Conservation (phyloP, 768 basidiomycete species). For the Hericium erinaceus region DNA sequence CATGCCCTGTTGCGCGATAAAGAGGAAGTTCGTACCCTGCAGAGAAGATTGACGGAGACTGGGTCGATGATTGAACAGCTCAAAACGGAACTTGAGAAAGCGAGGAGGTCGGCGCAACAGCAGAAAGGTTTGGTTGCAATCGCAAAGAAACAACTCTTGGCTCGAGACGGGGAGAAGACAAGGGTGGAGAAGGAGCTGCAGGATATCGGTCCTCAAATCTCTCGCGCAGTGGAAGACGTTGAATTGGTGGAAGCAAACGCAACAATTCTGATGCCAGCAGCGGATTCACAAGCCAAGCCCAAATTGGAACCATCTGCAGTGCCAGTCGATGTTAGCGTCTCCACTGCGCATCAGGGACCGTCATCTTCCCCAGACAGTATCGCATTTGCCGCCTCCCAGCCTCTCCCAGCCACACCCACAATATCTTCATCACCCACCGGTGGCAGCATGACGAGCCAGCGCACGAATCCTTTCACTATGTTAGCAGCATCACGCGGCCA, state of each 20-base stretch:
- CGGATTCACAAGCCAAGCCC: conserved; percentile 44
- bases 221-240: too few relatives aligned
- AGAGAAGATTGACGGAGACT: conserved; percentile 76
- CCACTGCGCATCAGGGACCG: conserved; percentile 19
- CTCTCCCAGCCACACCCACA: conserved; percentile 59
- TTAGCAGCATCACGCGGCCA: conserved; percentile 39
- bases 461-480: conserved; percentile 88
- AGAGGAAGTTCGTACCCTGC: conserved; percentile 83
- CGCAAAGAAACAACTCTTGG: conserved; percentile 84
- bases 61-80: conserved; percentile 60
- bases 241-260: conserved; percentile 36
- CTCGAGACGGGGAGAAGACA: conserved; percentile 70
- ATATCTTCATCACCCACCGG: conserved; percentile 34
- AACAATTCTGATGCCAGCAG: conserved; percentile 18
- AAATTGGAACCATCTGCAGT: conserved; percentile 22
- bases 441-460: conserved; percentile 45
- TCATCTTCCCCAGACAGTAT: conserved; percentile 33
- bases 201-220: conserved; percentile 36
- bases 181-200: conserved; percentile 65
- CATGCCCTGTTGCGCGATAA: conserved; percentile 83
- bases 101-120: conserved; percentile 89
- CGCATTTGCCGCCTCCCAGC: conserved; percentile 56
- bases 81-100: conserved; percentile 75
- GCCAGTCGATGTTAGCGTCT: conserved; percentile 17
- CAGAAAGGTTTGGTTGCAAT: conserved; percentile 94